Evolutionary conservation across 148 eudicot genomes (phyloP).

Genomic region (Cornus kousa): DNA sequence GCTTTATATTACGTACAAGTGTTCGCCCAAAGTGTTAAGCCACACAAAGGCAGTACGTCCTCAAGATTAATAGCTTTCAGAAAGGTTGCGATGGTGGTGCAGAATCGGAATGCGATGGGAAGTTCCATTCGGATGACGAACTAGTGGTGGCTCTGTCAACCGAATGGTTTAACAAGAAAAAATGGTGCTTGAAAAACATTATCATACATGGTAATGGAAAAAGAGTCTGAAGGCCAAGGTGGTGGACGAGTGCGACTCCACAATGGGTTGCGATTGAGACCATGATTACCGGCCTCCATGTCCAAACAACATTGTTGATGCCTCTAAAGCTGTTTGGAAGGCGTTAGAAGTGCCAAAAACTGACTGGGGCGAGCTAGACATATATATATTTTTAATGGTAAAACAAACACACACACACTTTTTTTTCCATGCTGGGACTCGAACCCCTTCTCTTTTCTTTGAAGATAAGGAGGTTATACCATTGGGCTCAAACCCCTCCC

Average conservation of each 20-base stretch:
- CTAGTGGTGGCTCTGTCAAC: conserved; percentile 16
- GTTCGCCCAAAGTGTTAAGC: conserved; percentile 28
- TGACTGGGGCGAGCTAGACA: too few species aligned
- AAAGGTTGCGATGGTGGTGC: conserved; percentile 14
- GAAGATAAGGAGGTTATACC: too few species aligned
- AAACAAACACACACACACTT: too few species aligned
- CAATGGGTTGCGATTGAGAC: background rate
- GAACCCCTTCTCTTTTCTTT: too few species aligned
- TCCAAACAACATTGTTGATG: conserved; percentile 14
- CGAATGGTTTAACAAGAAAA: conserved; percentile 7
- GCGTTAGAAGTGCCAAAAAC: too few species aligned
- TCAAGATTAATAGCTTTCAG: conserved; percentile 17
- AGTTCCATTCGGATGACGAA: conserved; percentile 13
- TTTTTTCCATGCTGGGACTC: too few species aligned
- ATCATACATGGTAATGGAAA: conserved; percentile 8
- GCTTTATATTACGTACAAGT: conserved; percentile 16
- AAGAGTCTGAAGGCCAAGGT: conserved; percentile 7
- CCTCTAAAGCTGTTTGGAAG: background rate
- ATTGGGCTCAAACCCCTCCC: too few species aligned
- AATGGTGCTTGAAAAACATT: conserved; percentile 7
- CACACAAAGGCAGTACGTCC: too few species aligned
- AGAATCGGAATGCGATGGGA: conserved; percentile 14
- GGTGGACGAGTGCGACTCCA: conserved; percentile 11
- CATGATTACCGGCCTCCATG: conserved; percentile 20
- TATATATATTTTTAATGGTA: too few species aligned